phyloP scores from a whole-genome alignment of 1,284 basidiomycete genomes.

The Ustilago trichophora region DNA sequence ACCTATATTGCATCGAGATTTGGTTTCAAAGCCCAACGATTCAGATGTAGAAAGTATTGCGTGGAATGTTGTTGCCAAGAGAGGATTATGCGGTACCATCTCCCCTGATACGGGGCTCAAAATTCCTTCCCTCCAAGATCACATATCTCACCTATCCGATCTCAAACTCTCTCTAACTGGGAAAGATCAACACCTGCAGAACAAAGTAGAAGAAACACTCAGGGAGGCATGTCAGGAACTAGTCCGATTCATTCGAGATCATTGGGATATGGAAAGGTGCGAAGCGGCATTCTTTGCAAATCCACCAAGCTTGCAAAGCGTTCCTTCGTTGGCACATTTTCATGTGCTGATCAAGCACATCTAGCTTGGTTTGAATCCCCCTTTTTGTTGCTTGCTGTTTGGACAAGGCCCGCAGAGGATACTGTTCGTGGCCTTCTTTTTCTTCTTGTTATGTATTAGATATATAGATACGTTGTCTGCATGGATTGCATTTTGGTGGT shows the following conservation, averaged over 20 bases:
- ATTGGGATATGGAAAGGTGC: constrained; percentile 6
- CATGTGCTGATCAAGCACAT: constrained; percentile 31
- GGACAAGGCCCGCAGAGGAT: too few relatives aligned
- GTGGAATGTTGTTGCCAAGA: constrained; percentile 13
- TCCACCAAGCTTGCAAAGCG: constrained; percentile 31
- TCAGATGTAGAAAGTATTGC: too few relatives aligned
- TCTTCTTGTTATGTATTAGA: too few relatives aligned
- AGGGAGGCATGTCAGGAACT: constrained; percentile 2
- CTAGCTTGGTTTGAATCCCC: too few relatives aligned
- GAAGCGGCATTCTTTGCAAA: constrained; percentile 36
- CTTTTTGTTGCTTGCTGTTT: too few relatives aligned
- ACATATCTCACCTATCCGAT: constrained; percentile 3
- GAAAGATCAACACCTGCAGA: neutral
- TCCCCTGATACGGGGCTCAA: neutral
- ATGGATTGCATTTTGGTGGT: too few relatives aligned
- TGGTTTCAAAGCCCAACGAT: too few relatives aligned
- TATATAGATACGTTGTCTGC: too few relatives aligned
- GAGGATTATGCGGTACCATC: constrained; percentile 24
- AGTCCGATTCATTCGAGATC: constrained; percentile 1
- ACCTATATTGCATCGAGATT: constrained; percentile 13
- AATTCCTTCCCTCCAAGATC: constrained; percentile 3
- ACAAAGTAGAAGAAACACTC: neutral
- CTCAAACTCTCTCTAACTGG: too few relatives aligned
- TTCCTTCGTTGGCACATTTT: constrained; percentile 28
- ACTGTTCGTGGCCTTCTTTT: too few relatives aligned